These are phyloP conservation scores for Mortierella hygrophila DNA, from an alignment of 192 early-diverging fungal genomes.

Conservation along the genomic window DNA sequence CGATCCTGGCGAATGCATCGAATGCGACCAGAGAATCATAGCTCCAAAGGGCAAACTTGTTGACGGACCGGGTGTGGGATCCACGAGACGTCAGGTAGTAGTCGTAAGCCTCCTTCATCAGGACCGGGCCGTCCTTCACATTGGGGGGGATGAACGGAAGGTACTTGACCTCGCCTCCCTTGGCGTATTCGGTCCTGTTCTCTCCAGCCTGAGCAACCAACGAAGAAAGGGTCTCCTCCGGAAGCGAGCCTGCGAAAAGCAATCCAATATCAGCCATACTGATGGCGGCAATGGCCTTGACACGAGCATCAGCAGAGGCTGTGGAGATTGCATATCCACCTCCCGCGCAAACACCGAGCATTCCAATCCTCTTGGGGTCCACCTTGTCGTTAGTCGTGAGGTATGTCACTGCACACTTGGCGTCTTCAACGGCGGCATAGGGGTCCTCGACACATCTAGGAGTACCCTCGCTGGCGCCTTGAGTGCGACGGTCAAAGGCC, in stretches of 20 bases:
- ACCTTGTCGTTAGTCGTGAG: slow-evolving; percentile 22
- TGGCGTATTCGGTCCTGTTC: slow-evolving; percentile 28
- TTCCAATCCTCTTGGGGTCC: slow-evolving; percentile 28
- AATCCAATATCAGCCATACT: slow-evolving; percentile 20
- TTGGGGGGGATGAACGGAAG: slow-evolving; percentile 10
- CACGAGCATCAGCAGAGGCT: slow-evolving; percentile 23
- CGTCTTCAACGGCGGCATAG: slow-evolving; percentile 21
- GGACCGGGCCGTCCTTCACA: neutral
- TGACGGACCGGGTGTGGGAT: slow-evolving; percentile 1
- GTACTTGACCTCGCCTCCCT: slow-evolving; percentile 23
- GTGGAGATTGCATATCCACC: slow-evolving; percentile 31
- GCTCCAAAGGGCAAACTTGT: slow-evolving; percentile 4
- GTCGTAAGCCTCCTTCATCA: slow-evolving; percentile 16
- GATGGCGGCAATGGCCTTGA: slow-evolving; percentile 33
- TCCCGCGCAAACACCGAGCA: slow-evolving; percentile 47
- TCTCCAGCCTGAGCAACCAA: slow-evolving; percentile 17
- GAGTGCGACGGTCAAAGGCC: slow-evolving; percentile 34
- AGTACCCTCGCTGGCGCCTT: slow-evolving; percentile 39
- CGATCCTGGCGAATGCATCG: neutral
- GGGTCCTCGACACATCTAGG: slow-evolving; percentile 42
- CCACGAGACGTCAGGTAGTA: slow-evolving; percentile 28
- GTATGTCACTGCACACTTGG: slow-evolving; percentile 37
- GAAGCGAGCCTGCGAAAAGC: slow-evolving; percentile 10
- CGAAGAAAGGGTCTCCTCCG: slow-evolving; percentile 6
- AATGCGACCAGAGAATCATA: slow-evolving; percentile 13